Evolutionary conservation across 2,329 filamentous ascomycete genomes (phyloP).

Genomic region (Sphaerulina populicola): DNA sequence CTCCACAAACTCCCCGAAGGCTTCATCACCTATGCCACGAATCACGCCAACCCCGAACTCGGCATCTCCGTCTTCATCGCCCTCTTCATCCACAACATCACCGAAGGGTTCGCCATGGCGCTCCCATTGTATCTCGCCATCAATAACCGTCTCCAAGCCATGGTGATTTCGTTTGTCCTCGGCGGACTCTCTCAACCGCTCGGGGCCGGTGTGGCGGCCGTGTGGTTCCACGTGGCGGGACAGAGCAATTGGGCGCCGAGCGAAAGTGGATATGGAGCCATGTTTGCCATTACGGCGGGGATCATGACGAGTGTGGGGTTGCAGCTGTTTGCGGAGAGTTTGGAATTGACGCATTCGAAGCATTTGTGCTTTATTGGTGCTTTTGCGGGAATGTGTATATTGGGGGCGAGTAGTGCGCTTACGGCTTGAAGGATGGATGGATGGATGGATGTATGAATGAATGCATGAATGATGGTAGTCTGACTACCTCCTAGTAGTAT

Average conservation of each 20-base stretch:
- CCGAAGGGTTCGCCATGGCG: constrained; percentile 90
- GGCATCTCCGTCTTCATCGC: constrained; percentile 91
- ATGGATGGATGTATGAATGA: too few relatives aligned
- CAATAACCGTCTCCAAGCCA: constrained; percentile 68
- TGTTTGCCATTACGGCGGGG: constrained; percentile 84
- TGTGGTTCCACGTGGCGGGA: constrained; percentile 72
- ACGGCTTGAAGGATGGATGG: constrained; percentile 46
- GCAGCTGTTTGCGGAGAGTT: constrained; percentile 77
- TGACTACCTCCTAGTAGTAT: too few relatives aligned
- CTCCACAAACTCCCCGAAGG: constrained; percentile 89
- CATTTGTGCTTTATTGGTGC: constrained; percentile 71
- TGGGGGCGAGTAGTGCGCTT: constrained; percentile 77
- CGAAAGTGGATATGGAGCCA: constrained; percentile 59
- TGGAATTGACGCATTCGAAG: constrained; percentile 72
- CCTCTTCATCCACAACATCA: constrained; percentile 95
- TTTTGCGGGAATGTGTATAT: constrained; percentile 76
- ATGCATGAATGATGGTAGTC: too few relatives aligned
- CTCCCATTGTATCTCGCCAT: constrained; percentile 88
- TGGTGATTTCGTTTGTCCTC: constrained; percentile 72
- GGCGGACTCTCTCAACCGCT: constrained; percentile 82
- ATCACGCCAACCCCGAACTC: constrained; percentile 82
- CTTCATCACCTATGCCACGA: constrained; percentile 89
- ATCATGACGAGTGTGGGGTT: constrained; percentile 93
- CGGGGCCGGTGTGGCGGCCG: constrained; percentile 71
- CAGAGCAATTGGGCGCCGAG: constrained; percentile 42